A percentile compares a stretch with the other conserved stretches of the same genome.
Conservation (phyloP, 257 asterid genomes). For the Misopates orontium region DNA sequence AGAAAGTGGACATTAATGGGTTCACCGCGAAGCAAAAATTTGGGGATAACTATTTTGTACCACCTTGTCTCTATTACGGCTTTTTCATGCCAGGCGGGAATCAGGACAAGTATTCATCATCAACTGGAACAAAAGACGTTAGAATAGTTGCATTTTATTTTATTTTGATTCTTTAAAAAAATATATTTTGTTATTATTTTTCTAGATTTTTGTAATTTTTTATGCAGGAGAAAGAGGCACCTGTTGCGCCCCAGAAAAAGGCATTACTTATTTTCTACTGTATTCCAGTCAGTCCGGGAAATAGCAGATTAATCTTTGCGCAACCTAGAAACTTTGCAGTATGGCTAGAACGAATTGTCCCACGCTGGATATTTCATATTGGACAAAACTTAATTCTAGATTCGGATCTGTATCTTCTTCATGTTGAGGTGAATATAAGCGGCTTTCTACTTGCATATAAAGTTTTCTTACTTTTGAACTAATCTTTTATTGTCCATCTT, state of each 20-base stretch:
- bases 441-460: background rate
- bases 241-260: slow-evolving; percentile 34
- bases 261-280: slow-evolving; percentile 58
- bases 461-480: no score
- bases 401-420: slow-evolving; percentile 88
- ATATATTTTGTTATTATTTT: no score
- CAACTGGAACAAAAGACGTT: slow-evolving; percentile 49
- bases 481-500: no score
- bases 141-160: slow-evolving; percentile 2
- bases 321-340: slow-evolving; percentile 74
- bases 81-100: slow-evolving; percentile 40
- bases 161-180: no score
- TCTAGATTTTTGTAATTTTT: background rate
- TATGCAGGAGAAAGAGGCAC: slow-evolving; percentile 44
- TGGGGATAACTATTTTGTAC: slow-evolving; percentile 45
- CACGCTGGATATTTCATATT: slow-evolving; percentile 76
- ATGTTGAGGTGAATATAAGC: slow-evolving; percentile 56
- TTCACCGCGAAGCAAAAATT: slow-evolving; percentile 45
- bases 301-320: slow-evolving; percentile 73
- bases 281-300: slow-evolving; percentile 84
- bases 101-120: slow-evolving; percentile 27
- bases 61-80: slow-evolving; percentile 69
- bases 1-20: slow-evolving; percentile 53
- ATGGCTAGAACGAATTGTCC: slow-evolving; percentile 59
- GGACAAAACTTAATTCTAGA: slow-evolving; percentile 77